Percentiles rank a stretch among this genome's conserved stretches.
Conservation (phyloP, 495 filamentous ascomycete species). For the Glutinoglossum americanum region DNA sequence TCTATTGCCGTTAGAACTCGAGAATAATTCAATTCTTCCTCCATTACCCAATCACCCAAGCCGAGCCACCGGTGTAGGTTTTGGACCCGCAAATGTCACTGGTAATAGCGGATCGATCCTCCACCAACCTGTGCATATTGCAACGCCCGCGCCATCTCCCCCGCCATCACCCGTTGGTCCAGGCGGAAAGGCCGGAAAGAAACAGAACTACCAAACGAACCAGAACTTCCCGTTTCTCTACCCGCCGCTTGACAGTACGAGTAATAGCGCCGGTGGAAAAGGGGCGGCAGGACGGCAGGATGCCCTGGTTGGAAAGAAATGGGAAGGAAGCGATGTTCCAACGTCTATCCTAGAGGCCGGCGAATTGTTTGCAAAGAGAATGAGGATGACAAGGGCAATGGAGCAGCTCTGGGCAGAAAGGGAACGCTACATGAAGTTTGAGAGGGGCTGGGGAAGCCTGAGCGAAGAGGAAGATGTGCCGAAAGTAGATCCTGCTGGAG, state of each 20-base stretch:
- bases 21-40: slow-evolving; percentile 77
- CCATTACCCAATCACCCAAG: slow-evolving; percentile 51
- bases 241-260: slow-evolving; percentile 64
- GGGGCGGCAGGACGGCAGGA: slow-evolving; percentile 57
- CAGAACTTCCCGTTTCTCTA: slow-evolving; percentile 98
- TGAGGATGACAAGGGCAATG: slow-evolving; percentile 76
- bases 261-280: slow-evolving; percentile 72
- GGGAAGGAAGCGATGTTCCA: slow-evolving; percentile 81
- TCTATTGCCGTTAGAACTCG: slow-evolving; percentile 64
- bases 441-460: slow-evolving; percentile 58
- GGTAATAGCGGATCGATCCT: slow-evolving; percentile 52
- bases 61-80: slow-evolving; percentile 22
- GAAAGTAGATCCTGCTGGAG: slow-evolving; percentile 1
- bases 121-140: slow-evolving; percentile 91
- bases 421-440: slow-evolving; percentile 73
- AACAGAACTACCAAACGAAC: slow-evolving; percentile 98
- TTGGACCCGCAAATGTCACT: slow-evolving; percentile 21
- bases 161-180: slow-evolving; percentile 75
- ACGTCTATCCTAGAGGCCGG: slow-evolving; percentile 91
- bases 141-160: slow-evolving; percentile 90
- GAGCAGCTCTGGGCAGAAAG: slow-evolving; percentile 87
- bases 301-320: slow-evolving; percentile 50
- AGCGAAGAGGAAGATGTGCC: slow-evolving; percentile 12
- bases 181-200: slow-evolving; percentile 86
- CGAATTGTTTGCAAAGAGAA: slow-evolving; percentile 67